Base-by-base conservation (phyloP, 495 filamentous ascomycete species). In the Recurvomyces mirabilis region DNA sequence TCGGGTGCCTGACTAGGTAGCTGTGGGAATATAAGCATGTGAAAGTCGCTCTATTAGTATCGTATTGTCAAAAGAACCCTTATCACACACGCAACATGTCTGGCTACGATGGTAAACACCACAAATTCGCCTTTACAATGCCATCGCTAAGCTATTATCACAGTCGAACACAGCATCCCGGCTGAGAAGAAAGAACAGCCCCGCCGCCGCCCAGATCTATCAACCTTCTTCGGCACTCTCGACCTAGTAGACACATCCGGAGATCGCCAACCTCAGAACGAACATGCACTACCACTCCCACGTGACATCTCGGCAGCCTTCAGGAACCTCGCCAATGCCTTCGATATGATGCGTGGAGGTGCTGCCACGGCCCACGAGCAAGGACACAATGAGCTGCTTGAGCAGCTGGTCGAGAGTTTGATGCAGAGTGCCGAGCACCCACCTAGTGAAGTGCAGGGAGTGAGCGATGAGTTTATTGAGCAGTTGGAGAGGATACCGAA, bases 111-210 rank as follows among this genome's bases (percentile, higher is more conserved):
- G 60, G 62, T 55, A 48, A 42, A 46, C 18, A 19, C 45, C 25
- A 13, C 1, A 50, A 46, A 42, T 47, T 46, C 31, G 11, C 5
- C 19, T 34, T 35, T 44, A 22, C 17, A 39, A 28, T 15, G 30
- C 11, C 30, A 32, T 32, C 26, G n/a, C 9, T 9, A 30, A 30
- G 26, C n/a, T n/a, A n/a, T n/a, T 22, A 4, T 34, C 15, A n/a
- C 53, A 94, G 87, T 89, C 58, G 88, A 94, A 62, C 88, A 95
- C 69, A 82, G 80, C 59, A 83, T 83, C 59, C 46, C 59, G 26
- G 35, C 57, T 20, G 41, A 59, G n/a, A 30, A 47, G 29, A 42
- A 55, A 44, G 48, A 56, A 44, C 28, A 67, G 51, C 53, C 67
- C 54, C 67, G 65, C 30, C 83, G 84, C 35, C 83, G 84, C 35